Percentiles rank a stretch among this genome's conserved stretches.
Evolutionary conservation across 306 rosid species (phyloP).

Genomic region (Sphenostylis stenocarpa): DNA sequence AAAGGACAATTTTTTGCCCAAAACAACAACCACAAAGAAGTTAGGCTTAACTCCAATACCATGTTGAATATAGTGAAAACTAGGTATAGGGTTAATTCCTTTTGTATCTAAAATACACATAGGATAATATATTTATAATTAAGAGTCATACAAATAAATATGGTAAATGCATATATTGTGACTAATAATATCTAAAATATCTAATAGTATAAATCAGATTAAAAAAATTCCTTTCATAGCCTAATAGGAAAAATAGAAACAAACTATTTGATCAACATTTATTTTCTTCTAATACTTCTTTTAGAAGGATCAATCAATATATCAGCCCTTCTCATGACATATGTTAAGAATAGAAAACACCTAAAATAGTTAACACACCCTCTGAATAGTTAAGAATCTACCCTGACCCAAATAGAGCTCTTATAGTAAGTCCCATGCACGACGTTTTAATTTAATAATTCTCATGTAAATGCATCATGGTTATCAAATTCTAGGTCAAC

Average conservation of each 20-base stretch:
- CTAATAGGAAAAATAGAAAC: not conserved
- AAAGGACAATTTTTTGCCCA: no score
- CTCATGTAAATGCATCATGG: constrained; percentile 15
- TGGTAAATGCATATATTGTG: no score
- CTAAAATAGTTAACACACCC: not conserved
- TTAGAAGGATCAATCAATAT: not conserved
- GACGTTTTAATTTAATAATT: not conserved
- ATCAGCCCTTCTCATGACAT: not conserved
- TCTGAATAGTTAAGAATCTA: not conserved
- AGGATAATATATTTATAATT: no score
- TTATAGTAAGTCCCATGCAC: not conserved
- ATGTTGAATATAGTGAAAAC: no score
- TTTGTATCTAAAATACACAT: no score
- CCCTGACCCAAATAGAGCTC: not conserved
- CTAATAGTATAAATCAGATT: not conserved
- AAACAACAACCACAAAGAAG: no score
- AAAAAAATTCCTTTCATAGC: not conserved
- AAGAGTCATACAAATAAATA: no score
- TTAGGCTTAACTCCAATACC: no score
- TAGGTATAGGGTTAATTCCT: no score
- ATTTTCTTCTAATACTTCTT: not conserved
- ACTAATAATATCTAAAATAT: no score
- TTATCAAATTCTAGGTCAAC: no score
- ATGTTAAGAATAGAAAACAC: not conserved
- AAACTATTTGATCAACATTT: not conserved